Conservation (phyloP, 2,329 filamentous ascomycete species). For the Fusarium staphyleae region DNA sequence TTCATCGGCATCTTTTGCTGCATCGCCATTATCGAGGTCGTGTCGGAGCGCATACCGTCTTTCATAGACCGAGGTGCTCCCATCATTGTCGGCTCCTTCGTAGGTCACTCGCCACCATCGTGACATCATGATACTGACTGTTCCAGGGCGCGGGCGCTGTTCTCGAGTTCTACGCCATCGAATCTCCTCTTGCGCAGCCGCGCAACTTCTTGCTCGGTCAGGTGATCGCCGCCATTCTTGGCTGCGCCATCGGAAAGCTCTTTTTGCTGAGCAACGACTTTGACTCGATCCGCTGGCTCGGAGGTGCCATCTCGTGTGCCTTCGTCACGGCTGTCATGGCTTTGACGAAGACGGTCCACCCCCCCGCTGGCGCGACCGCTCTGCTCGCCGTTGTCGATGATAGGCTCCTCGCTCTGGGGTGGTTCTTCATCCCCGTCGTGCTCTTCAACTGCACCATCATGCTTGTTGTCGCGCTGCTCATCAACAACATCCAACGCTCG, state of each 20-base stretch:
- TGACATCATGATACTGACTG: slow-evolving; percentile 4
- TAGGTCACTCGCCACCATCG: slow-evolving; percentile 50
- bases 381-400: slow-evolving; percentile 70
- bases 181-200: slow-evolving; percentile 76
- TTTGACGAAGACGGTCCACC: slow-evolving; percentile 75
- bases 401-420: slow-evolving; percentile 64
- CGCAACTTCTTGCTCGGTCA: slow-evolving; percentile 75
- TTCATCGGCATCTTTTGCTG: slow-evolving; percentile 70
- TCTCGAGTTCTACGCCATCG: slow-evolving; percentile 75
- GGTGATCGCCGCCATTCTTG: slow-evolving; percentile 65
- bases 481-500: slow-evolving; percentile 73
- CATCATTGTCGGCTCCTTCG: slow-evolving; percentile 73
- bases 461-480: slow-evolving; percentile 65
- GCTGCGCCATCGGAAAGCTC: slow-evolving; percentile 69
- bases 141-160: slow-evolving; percentile 75
- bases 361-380: slow-evolving; percentile 77
- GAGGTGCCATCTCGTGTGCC: slow-evolving; percentile 70
- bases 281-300: slow-evolving; percentile 66
- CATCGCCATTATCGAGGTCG: slow-evolving; percentile 65
- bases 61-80: slow-evolving; percentile 62
- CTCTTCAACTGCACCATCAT: slow-evolving; percentile 67
- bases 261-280: slow-evolving; percentile 61
- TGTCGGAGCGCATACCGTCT: slow-evolving; percentile 60
- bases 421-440: slow-evolving; percentile 71
- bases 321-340: slow-evolving; percentile 70